A percentile compares a stretch with the other conserved stretches of the same genome.
These are phyloP conservation scores for Helichrysum umbraculigerum DNA, from an alignment of 129 eudicot genomes.

Conservation along the genomic window DNA sequence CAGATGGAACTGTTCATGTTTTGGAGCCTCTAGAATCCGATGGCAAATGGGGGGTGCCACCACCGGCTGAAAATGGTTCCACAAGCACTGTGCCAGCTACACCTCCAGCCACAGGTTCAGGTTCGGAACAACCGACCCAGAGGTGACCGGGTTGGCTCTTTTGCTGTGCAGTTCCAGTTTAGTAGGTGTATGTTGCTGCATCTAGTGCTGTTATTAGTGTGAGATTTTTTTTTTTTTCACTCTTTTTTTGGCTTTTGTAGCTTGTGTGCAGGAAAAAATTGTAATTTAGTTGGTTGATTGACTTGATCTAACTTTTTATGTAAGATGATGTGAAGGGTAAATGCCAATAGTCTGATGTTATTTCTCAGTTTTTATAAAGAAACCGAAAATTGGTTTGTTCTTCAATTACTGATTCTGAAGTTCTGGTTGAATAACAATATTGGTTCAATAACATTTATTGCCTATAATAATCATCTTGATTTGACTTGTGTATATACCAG, in stretches of 20 bases:
- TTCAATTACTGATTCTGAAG: neutral
- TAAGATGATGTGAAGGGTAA: slow-evolving; percentile 37
- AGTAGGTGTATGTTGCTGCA: slow-evolving; percentile 33
- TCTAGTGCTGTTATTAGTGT: neutral
- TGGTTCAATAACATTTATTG: neutral
- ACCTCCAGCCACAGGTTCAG: slow-evolving; percentile 60
- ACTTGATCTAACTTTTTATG: slow-evolving; percentile 43
- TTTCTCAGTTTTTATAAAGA: neutral
- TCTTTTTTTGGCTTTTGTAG: neutral
- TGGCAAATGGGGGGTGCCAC: slow-evolving; percentile 79
- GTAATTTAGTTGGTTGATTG: slow-evolving; percentile 25
- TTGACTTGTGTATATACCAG: too few species aligned
- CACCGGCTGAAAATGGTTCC: slow-evolving; percentile 71
- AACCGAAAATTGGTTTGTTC: neutral
- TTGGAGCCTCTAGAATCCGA: slow-evolving; percentile 94
- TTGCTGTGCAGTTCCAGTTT: slow-evolving; percentile 34
- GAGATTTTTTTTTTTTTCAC: neutral
- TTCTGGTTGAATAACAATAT: too few species aligned
- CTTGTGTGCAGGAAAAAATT: slow-evolving; percentile 18
- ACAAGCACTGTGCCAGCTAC: slow-evolving; percentile 57
- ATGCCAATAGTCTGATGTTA: slow-evolving; percentile 10
- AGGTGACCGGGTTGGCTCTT: slow-evolving; percentile 44
- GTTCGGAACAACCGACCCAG: slow-evolving; percentile 67
- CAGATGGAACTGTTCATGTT: slow-evolving; percentile 87
- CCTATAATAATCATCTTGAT: neutral